A percentile compares a stretch with the other conserved stretches of the same genome.
phyloP scores from a whole-genome alignment of 1,284 basidiomycete genomes.

The Trichosporon sp. region DNA sequence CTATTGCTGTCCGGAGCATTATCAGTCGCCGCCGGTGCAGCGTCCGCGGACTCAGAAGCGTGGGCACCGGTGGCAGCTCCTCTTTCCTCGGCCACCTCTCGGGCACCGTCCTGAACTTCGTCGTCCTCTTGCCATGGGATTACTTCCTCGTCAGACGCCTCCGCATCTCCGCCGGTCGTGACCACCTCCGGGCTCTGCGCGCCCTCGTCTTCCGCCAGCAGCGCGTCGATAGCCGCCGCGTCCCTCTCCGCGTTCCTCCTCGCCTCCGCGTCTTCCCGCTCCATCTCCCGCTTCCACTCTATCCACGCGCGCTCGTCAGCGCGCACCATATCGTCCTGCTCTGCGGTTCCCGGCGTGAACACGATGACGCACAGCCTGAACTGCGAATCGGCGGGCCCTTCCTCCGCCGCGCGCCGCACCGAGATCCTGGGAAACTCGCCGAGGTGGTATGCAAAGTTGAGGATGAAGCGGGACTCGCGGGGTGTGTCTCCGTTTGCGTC shows the following conservation, averaged over 20 bases:
- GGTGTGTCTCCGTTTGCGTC: neutral
- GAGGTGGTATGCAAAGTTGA: neutral
- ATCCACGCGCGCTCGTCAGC: neutral
- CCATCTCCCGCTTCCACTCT: neutral
- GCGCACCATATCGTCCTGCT: neutral
- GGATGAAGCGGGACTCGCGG: neutral
- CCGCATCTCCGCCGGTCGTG: neutral
- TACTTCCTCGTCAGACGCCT: neutral
- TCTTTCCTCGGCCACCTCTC: neutral
- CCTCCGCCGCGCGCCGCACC: neutral
- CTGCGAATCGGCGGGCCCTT: neutral
- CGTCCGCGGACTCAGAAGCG: no score
- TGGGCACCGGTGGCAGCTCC: no score
- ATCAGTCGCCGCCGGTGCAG: no score
- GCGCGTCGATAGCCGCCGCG: neutral
- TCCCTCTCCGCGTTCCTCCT: neutral
- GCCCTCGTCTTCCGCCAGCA: neutral
- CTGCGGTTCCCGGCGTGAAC: neutral
- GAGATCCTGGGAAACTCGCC: neutral
- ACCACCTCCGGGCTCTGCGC: neutral
- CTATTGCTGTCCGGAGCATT: no score
- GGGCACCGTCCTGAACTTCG: neutral
- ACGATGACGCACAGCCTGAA: neutral
- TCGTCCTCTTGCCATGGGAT: no score
- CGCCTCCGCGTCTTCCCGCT: neutral